A percentile compares a stretch with the other conserved stretches of the same genome.
phyloP scores from a whole-genome alignment of 768 basidiomycete species.

The Gyrodon lividus region DNA sequence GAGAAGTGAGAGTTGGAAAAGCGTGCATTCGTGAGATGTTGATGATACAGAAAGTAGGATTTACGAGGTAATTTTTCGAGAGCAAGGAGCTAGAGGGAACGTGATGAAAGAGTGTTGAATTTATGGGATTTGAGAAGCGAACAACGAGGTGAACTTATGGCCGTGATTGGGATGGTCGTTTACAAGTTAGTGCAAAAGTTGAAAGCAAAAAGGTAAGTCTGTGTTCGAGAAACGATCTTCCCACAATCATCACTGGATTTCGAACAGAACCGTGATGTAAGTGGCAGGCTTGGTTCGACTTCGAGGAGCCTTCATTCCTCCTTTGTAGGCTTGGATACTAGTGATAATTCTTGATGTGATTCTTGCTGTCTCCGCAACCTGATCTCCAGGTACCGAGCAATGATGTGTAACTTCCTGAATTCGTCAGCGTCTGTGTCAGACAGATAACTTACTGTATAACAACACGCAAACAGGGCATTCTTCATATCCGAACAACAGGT shows the following conservation, averaged over 20 bases:
- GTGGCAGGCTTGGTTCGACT: not conserved
- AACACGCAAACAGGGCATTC: not conserved
- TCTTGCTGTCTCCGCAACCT: not conserved
- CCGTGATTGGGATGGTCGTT: conserved; percentile 3
- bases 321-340: not conserved
- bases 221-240: conserved; percentile 1
- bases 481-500: conserved; percentile 24
- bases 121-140: conserved; percentile 28
- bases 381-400: not conserved
- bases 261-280: conserved; percentile 6
- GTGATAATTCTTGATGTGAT: not conserved
- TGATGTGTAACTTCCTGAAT: too few species aligned
- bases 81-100: conserved; percentile 4
- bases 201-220: not conserved
- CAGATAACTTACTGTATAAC: not conserved
- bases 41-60: not conserved
- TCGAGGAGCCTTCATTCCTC: not conserved
- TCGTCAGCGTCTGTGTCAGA: not conserved
- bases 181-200: not conserved
- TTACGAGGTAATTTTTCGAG: not conserved
- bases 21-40: conserved; percentile 18
- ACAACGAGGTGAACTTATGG: conserved; percentile 12
- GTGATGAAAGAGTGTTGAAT: conserved; percentile 16
- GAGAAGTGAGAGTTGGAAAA: conserved; percentile 8
- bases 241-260: not conserved